A percentile compares a stretch with the other conserved stretches of the same genome.
Conservation (phyloP, 441 rosid species). For the Arabidopsis lyrata region DNA sequence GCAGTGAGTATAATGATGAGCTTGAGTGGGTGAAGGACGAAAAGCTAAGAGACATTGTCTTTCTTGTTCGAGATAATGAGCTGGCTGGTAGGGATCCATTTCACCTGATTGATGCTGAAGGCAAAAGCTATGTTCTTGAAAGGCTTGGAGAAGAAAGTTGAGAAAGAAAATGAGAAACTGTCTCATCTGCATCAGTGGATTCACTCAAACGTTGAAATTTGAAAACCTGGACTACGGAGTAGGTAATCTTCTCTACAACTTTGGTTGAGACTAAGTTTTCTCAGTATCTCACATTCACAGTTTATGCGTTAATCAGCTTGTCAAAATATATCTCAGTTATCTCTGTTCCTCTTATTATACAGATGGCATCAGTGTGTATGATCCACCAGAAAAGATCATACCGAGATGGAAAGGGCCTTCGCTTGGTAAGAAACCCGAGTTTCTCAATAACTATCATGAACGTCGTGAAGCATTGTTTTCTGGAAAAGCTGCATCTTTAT, state of each 20-base stretch:
- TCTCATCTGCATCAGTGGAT: constrained; percentile 76
- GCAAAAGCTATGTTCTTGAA: constrained; percentile 74
- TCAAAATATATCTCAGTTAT: constrained; percentile 4
- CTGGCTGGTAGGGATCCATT: constrained; percentile 87
- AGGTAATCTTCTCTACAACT: constrained; percentile 57
- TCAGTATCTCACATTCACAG: not conserved
- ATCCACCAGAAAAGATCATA: constrained; percentile 76
- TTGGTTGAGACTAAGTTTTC: not conserved
- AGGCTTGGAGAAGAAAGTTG: constrained; percentile 91
- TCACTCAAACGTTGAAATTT: constrained; percentile 87
- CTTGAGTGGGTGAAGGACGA: constrained; percentile 95
- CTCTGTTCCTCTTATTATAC: constrained; percentile 28
- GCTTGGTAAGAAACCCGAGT: constrained; percentile 65
- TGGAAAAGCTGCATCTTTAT: constrained; percentile 45
- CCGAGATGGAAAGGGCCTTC: constrained; percentile 92
- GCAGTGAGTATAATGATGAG: constrained; percentile 60
- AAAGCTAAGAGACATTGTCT: constrained; percentile 77
- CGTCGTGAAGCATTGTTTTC: constrained; percentile 65
- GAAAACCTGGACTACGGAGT: constrained; percentile 92
- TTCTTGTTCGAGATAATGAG: constrained; percentile 90
- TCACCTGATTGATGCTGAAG: constrained; percentile 73
- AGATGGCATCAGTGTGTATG: constrained; percentile 91
- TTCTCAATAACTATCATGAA: constrained; percentile 57
- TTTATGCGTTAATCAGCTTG: not conserved
- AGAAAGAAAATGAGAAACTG: constrained; percentile 76